Percentiles rank a stretch among this genome's conserved stretches.
phyloP scores from a whole-genome alignment of 2,329 filamentous ascomycete species.

The Sporothrix pallida region DNA sequence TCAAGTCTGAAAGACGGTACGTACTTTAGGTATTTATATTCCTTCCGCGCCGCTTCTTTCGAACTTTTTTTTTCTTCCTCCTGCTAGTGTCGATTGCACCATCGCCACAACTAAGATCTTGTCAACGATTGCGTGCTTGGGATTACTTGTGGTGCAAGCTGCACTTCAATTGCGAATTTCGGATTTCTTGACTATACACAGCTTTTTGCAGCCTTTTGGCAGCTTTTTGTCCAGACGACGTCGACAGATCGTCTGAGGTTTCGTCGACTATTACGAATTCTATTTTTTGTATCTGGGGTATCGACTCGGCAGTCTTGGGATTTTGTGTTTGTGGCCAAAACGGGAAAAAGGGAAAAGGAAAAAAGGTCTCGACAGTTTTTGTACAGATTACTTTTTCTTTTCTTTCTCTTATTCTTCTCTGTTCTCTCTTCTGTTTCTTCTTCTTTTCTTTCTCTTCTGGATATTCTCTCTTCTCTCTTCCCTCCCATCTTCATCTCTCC shows the following conservation, averaged over 20 bases:
- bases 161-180: slow-evolving; percentile 28
- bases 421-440: not conserved
- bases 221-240: not conserved
- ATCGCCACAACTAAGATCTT: slow-evolving; percentile 24
- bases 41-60: slow-evolving; percentile 13
- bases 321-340: slow-evolving; percentile 16
- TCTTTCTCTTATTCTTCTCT: slow-evolving; percentile 6
- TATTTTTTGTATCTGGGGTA: not conserved
- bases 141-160: slow-evolving; percentile 34
- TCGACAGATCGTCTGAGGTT: slow-evolving; percentile 9
- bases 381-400: slow-evolving; percentile 9
- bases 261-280: slow-evolving; percentile 18
- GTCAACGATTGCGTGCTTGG: slow-evolving; percentile 34
- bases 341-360: slow-evolving; percentile 1
- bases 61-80: slow-evolving; percentile 4
- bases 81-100: slow-evolving; percentile 35
- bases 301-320: not conserved
- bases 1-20: not conserved
- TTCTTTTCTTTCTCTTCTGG: not conserved
- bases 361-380: slow-evolving; percentile 8
- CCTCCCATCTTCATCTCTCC: not conserved
- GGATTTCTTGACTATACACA: slow-evolving; percentile 21
- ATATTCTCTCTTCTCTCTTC: not conserved
- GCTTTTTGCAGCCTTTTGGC: slow-evolving; percentile 10
- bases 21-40: slow-evolving; percentile 25